Conservation (phyloP, 2,329 filamentous ascomycete species). For the Rhynchosporium graminicola region DNA sequence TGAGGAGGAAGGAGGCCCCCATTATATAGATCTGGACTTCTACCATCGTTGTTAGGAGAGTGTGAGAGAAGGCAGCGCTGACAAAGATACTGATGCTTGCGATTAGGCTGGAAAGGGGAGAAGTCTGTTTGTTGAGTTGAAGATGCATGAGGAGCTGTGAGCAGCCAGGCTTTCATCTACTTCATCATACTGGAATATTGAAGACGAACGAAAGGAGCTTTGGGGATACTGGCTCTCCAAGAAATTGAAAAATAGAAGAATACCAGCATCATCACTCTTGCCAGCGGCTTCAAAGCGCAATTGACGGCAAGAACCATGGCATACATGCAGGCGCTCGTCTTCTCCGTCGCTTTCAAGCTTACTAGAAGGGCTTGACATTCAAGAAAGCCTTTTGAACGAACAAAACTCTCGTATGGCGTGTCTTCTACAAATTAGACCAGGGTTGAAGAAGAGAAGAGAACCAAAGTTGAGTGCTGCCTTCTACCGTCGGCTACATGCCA, state of each 20-base stretch:
- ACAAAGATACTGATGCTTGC: neutral
- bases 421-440: neutral
- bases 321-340: neutral
- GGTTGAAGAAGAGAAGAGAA: neutral
- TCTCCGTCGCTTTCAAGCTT: neutral
- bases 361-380: neutral
- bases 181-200: neutral
- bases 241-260: neutral
- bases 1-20: constrained; percentile 13
- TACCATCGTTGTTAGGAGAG: neutral
- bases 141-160: neutral
- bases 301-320: no score
- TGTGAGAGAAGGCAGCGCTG: neutral
- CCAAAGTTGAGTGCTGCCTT: neutral
- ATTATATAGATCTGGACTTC: constrained; percentile 18
- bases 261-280: neutral
- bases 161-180: constrained; percentile 2
- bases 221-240: no score
- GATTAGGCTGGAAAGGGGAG: neutral
- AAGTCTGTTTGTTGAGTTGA: constrained; percentile 3
- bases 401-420: neutral
- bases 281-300: neutral
- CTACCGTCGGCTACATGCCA: neutral
- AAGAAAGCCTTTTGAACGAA: no score
- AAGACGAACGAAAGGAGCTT: neutral